Evolutionary conservation across 345 rosid species (phyloP).

Genomic region (Acer campestre): DNA sequence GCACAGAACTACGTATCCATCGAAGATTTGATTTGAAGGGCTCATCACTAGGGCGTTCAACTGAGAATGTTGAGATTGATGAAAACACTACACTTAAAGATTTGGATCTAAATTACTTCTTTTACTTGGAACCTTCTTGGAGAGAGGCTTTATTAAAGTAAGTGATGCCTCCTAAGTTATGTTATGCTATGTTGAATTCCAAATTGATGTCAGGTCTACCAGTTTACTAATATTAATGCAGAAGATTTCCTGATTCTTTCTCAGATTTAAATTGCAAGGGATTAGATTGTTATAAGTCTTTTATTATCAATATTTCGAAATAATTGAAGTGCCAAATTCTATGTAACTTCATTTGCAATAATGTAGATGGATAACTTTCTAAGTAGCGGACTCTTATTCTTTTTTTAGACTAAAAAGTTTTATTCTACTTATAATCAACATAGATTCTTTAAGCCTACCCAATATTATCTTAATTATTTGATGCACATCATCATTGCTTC

Average conservation of each 20-base stretch:
- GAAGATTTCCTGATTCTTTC: not conserved
- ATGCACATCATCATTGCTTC: not conserved
- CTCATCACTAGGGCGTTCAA: conserved; percentile 89
- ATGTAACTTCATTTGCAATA: conserved; percentile 9
- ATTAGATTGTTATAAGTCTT: not conserved
- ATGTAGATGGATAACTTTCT: conserved; percentile 13
- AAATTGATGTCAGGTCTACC: not conserved
- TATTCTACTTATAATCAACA: not conserved
- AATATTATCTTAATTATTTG: not conserved
- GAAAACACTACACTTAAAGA: conserved; percentile 96
- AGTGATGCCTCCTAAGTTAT: conserved; percentile 25
- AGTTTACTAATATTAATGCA: not conserved
- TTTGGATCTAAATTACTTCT: conserved; percentile 81
- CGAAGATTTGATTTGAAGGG: conserved; percentile 97
- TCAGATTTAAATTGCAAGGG: not conserved
- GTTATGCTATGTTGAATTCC: not conserved
- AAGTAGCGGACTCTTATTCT: not conserved
- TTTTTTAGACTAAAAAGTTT: not conserved
- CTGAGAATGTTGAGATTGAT: conserved; percentile 89
- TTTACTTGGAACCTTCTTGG: conserved; percentile 96
- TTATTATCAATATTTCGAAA: not conserved
- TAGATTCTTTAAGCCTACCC: conserved; percentile 2
- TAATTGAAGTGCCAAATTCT: not conserved
- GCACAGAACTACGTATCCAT: conserved; percentile 94
- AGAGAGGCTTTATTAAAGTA: conserved; percentile 79